Base-by-base conservation (phyloP, 495 filamentous ascomycete genomes). In the Aspergillus olivimuriae region DNA sequence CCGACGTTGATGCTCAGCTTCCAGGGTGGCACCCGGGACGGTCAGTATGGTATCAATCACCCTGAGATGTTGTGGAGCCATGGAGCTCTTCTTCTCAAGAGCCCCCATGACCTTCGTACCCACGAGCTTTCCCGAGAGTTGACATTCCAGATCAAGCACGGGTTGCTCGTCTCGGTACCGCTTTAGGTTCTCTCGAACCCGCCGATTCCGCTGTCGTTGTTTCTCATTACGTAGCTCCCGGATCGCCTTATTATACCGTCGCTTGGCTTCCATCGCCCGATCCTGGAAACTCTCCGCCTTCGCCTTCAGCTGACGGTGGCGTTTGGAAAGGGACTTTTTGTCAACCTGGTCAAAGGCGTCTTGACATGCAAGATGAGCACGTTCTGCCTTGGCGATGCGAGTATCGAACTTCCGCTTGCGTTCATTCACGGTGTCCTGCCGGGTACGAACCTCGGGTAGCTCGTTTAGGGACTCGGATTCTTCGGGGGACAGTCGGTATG, bases 111-210 rank as follows among this genome's bases (percentile, higher is more conserved):
- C 52, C 44, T 58, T 39, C 21, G 39, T 37, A 30, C 56, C 43
- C 6, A 63, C 46, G 36, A 63, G 24, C 38, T 53, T 53, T 43
- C 61, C 56, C 18, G 56, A 44, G 11, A 63, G 47, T 38, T 65
- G 41, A 37, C 43, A 44, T 39, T 63, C 43, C 26, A 53, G 51
- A 37, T 65, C 53, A 26, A 61, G 59, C 33, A 65, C 49, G 19
- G 48, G 57, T 38, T 65, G 46, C 22, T 63, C 42, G 28, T 60
- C 58, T 39, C 57, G 56, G 35, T 61, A 61, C 26, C 41, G 39
- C 32, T 54, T 50, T n/a, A 57, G 41, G 18, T 59, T 56, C 34
- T 57, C 48, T 50, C 41, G 44, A 33, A 59, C 50, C 26, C 47
- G 46, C 2, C 36, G 46, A 16, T 56, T 37, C 32, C 15, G n/a